Evolutionary conservation across 2,329 filamentous ascomycete genomes (phyloP).

Genomic region (Sporothrix brunneoviolacea): DNA sequence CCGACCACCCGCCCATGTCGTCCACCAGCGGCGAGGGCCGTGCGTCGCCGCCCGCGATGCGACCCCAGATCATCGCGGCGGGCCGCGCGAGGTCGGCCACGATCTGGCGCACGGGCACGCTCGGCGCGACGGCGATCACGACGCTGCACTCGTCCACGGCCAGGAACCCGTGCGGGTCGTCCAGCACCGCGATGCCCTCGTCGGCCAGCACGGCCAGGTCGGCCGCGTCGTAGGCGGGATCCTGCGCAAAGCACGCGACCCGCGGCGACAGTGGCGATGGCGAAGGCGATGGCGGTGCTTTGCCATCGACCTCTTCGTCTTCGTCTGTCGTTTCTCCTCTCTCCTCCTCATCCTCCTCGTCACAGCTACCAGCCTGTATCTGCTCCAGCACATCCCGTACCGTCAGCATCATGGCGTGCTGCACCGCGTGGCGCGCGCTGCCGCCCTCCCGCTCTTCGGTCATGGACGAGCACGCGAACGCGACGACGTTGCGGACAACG

Average conservation of each 20-base stretch:
- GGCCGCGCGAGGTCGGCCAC: slow-evolving; percentile 29
- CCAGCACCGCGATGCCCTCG: slow-evolving; percentile 23
- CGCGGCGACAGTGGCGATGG: too few species aligned
- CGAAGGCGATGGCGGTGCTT: not conserved
- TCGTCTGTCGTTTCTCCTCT: not conserved
- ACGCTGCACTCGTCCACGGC: slow-evolving; percentile 25
- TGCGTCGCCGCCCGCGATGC: not conserved
- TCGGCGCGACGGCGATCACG: slow-evolving; percentile 24
- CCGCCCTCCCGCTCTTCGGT: slow-evolving; percentile 5
- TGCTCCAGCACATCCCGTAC: slow-evolving; percentile 16
- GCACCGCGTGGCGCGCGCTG: slow-evolving; percentile 9
- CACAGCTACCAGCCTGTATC: slow-evolving; percentile 1
- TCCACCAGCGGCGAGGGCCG: slow-evolving; percentile 1
- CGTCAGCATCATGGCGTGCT: slow-evolving; percentile 20
- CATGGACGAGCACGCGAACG: slow-evolving; percentile 17
- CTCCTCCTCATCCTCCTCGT: not conserved
- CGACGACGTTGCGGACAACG: slow-evolving; percentile 15
- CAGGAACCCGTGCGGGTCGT: slow-evolving; percentile 28
- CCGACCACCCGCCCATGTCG: slow-evolving; percentile 14
- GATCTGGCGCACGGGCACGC: slow-evolving; percentile 27
- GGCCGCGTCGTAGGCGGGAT: slow-evolving; percentile 21
- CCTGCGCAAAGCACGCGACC: slow-evolving; percentile 22
- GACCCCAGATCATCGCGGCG: slow-evolving; percentile 24
- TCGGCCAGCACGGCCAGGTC: slow-evolving; percentile 21
- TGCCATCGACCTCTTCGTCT: not conserved